Base-by-base conservation (phyloP, 306 rosid species). In the Spatholobus suberectus region DNA sequence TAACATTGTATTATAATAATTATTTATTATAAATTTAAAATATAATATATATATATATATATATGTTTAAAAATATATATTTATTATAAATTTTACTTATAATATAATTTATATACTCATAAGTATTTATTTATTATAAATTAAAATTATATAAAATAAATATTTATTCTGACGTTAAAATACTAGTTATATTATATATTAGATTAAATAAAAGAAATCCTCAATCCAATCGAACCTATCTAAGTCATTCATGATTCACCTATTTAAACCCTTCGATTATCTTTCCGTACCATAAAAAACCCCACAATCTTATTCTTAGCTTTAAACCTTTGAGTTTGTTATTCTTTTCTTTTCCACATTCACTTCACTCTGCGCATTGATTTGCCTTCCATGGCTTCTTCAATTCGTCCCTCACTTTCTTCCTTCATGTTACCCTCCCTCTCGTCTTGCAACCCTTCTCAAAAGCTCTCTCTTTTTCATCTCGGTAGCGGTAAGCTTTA, bases 321-420 rank as follows among this genome's bases (percentile, higher is more conserved):
- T 12, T 52, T 34, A 32, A 21, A 14, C 52, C 6, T 20, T 49
- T 34, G n/a, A 66, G 40, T 78, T 63, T 32, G 40, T 66, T 54
- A 79, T 26, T 69, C 77, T 18, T 70, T 43, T 69, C 6, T 21
- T 46, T 34, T 47, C 15, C 55, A 23, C 44, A 0, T 69, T 46
- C 52, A 52, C 32, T 34, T 82, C 75, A 73, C 74, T 59, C 9
- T 44, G 40, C 51, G 24, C 46, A 54, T 44, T 82, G 34, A 13
- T 65, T 43, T 43, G 21, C 5, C 55, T 62, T 49, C 80, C 12
- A 78, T 84, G 84, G 84, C 87, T 73, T 91, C 96, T 54, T 85
- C 97, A 55, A 84, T 94, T 83, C 86, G 90, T 65, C 98, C 93
- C 20, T 92, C 95, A 14, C 85, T 92, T 49, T 87, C 94, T 11